These are phyloP conservation scores for Sporothrix humicola DNA, from an alignment of 2,329 filamentous ascomycete genomes.

Conservation along the genomic window DNA sequence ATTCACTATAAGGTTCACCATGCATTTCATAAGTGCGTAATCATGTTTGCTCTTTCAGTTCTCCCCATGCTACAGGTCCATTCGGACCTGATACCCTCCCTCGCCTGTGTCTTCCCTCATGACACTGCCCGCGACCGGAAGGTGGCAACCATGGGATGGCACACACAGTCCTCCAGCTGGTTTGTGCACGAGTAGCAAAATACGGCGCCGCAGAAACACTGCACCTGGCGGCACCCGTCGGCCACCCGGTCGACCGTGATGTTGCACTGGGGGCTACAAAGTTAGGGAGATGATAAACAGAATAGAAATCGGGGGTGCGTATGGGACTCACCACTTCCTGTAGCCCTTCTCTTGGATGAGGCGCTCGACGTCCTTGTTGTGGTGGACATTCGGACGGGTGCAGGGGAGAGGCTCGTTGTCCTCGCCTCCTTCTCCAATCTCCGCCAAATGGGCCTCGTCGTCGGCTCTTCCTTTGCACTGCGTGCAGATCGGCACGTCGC, in stretches of 20 bases:
- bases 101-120: neutral
- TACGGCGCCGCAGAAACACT: slow-evolving; percentile 4
- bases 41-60: no score
- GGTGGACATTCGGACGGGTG: slow-evolving; percentile 17
- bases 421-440: neutral
- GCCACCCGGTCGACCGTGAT: neutral
- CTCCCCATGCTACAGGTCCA: no score
- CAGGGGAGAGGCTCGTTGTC: neutral
- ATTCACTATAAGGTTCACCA: no score
- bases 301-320: neutral
- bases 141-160: neutral
- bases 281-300: neutral
- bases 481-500: slow-evolving; percentile 19
- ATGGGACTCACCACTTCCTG: neutral
- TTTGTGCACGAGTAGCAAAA: slow-evolving; percentile 17
- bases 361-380: neutral
- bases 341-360: neutral
- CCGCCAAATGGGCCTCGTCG: neutral
- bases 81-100: no score
- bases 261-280: slow-evolving; percentile 12
- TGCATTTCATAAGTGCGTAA: no score
- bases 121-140: neutral
- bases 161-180: neutral
- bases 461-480: slow-evolving; percentile 23
- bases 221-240: neutral